Base-by-base conservation (phyloP, 306 rosid genomes). In the Corylus heterophylla region DNA sequence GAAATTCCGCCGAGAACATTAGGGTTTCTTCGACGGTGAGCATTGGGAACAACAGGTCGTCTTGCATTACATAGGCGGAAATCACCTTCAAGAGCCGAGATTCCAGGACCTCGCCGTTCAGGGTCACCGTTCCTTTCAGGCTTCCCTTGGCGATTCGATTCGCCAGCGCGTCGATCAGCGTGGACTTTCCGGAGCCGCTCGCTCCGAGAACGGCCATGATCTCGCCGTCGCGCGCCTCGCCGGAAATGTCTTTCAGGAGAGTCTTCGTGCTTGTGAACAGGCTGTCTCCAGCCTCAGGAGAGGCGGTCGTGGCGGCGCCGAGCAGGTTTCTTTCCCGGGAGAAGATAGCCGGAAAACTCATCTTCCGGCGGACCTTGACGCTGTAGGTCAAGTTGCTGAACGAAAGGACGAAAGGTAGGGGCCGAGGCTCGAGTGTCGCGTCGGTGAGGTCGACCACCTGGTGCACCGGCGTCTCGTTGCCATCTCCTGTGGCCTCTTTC, bases 21-120 rank as follows among this genome's bases (percentile, higher is more conserved):
- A 95, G 91, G 1, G 99, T 93, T 79, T 95, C 99, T 73, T 95
- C 97, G 4, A 95, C 99, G 0, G 99, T 95, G 22, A 95, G 92
- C 99, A 95, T 95, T 3, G 99, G 99, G 54, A 93, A 95, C n/a
- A 95, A 71, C 3, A 95, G 88, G 67, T 95, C 99, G 71, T 95
- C 99, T 45, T 95, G 99, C 99, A 95, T 95, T 12, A 95, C 99
- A 78, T 95, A 95, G 9, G 98, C 99, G 0, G 99, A 93, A 13
- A 95, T 95, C 82, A 89, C 96, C 73, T 93, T 95, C 76, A 91
- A 66, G 0, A 95, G 84, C 20, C 97, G 78, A 12, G 99, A 95
- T 39, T 87, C 97, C 50, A 95, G 14, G 0, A 79, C 82, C 84
- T 95, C 98, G 61, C 98, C 97, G 84, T 95, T 95, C 9, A 95